Conservation (phyloP, 1,139 yeast species). For the Pneumocystis wakefieldiae region DNA sequence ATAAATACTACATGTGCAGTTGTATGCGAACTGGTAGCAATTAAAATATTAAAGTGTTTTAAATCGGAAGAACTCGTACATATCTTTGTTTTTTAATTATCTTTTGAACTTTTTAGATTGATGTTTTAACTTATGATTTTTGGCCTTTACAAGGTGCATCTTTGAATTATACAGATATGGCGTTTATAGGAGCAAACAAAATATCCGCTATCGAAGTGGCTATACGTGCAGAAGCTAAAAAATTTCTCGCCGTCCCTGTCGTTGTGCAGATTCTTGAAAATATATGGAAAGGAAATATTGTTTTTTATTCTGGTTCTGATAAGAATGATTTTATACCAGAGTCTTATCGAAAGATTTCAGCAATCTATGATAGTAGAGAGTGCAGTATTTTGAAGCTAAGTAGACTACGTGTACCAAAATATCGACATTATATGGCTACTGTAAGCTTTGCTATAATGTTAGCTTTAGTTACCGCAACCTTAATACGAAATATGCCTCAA, state of each 20-base stretch:
- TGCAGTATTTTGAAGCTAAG: constrained; percentile 27
- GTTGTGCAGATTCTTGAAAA: constrained; percentile 37
- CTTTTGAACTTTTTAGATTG: constrained; percentile 22
- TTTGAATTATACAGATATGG: constrained; percentile 5
- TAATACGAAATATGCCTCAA: constrained; percentile 17
- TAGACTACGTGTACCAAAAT: constrained; percentile 27
- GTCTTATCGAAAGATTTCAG: constrained; percentile 26
- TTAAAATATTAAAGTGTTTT: constrained; percentile 38
- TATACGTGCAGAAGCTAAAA: constrained; percentile 40
- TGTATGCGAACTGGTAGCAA: constrained; percentile 42
- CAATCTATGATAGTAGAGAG: constrained; percentile 24
- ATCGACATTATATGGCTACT: constrained; percentile 28
- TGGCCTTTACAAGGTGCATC: constrained; percentile 22
- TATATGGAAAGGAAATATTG: constrained; percentile 40
- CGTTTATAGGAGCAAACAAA: constrained; percentile 23
- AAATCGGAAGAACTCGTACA: constrained; percentile 28
- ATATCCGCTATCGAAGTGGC: constrained; percentile 43
- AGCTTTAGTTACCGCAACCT: constrained; percentile 17
- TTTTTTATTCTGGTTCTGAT: constrained; percentile 28
- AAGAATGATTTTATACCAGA: constrained; percentile 24
- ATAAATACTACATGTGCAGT: constrained; percentile 38
- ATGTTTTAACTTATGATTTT: constrained; percentile 29
- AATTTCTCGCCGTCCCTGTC: constrained; percentile 42
- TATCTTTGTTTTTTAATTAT: neutral
- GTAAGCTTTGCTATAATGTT: constrained; percentile 27